Conservation (phyloP, 345 rosid species). For the Pugionium cornutum region DNA sequence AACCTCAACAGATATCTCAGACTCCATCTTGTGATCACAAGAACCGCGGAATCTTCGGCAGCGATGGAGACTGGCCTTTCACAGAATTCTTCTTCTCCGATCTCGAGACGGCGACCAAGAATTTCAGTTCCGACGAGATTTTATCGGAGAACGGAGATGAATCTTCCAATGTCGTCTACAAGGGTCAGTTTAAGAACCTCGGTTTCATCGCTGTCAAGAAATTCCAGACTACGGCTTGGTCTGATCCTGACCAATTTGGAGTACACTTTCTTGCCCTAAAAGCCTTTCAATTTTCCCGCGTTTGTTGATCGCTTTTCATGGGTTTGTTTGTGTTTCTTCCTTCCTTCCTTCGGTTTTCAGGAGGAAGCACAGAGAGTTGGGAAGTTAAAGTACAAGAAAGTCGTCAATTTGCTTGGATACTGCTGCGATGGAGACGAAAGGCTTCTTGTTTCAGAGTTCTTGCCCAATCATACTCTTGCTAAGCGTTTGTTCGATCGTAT, state of each 20-base stretch:
- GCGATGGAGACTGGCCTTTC: conserved; percentile 41
- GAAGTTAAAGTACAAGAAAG: conserved; percentile 61
- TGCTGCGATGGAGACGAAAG: conserved; percentile 92
- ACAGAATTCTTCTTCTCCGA: conserved; percentile 57
- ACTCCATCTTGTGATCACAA: background rate
- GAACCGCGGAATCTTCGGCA: too few relatives aligned
- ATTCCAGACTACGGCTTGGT: conserved; percentile 62
- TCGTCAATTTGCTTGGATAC: conserved; percentile 87
- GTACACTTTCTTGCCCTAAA: conserved; percentile 32
- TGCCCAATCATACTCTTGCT: conserved; percentile 86
- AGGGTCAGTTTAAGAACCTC: conserved; percentile 53
- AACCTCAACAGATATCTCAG: background rate
- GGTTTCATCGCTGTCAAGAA: conserved; percentile 64
- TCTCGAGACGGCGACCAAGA: conserved; percentile 58
- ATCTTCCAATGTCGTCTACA: conserved; percentile 52
- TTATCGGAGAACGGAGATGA: conserved; percentile 56
- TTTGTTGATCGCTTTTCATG: background rate
- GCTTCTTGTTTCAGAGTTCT: conserved; percentile 72
- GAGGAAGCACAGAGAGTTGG: conserved; percentile 85
- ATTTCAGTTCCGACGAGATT: conserved; percentile 56
- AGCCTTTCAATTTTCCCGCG: too few relatives aligned
- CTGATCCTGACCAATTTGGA: conserved; percentile 60
- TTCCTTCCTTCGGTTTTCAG: conserved; percentile 31
- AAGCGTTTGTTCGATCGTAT: conserved; percentile 80
- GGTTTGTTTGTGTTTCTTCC: background rate